Evolutionary conservation across 768 basidiomycete species (phyloP).

Genomic region (Xerocomus brunneocitrinus): DNA sequence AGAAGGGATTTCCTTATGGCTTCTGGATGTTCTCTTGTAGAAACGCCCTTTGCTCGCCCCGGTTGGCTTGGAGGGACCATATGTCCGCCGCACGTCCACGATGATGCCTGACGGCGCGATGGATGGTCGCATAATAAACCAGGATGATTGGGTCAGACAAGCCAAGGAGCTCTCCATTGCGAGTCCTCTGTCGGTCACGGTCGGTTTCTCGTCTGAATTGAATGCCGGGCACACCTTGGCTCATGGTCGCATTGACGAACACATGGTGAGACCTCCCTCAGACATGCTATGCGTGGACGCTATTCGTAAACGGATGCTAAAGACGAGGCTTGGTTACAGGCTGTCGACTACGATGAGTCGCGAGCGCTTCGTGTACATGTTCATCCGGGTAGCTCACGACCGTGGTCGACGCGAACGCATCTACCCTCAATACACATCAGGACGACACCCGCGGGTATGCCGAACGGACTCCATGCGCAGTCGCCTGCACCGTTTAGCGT

Average conservation of each 20-base stretch:
- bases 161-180: slow-evolving; percentile 60
- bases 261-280: slow-evolving; percentile 39
- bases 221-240: not conserved
- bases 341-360: slow-evolving; percentile 22
- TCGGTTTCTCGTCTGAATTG: slow-evolving; percentile 7
- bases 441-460: slow-evolving; percentile 7
- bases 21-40: slow-evolving; percentile 30
- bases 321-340: slow-evolving; percentile 9
- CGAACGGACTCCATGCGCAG: slow-evolving; percentile 2
- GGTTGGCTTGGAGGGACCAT: slow-evolving; percentile 22
- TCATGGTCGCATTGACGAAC: slow-evolving; percentile 33
- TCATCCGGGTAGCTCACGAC: slow-evolving; percentile 10
- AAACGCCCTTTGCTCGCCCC: slow-evolving; percentile 53
- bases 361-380: slow-evolving; percentile 10
- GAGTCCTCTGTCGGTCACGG: slow-evolving; percentile 20
- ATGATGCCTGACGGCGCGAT: slow-evolving; percentile 12
- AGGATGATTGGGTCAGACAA: slow-evolving; percentile 76
- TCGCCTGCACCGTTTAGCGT: slow-evolving; percentile 26
- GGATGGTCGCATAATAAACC: slow-evolving; percentile 34
- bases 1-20: not conserved
- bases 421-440: slow-evolving; percentile 25
- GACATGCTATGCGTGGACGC: not conserved
- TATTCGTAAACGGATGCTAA: slow-evolving; percentile 8
- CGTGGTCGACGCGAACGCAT: slow-evolving; percentile 15
- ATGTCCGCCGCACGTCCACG: slow-evolving; percentile 30